Conservation (phyloP, 371 early-diverging fungal genomes). For the Haplosporangium sp. region DNA sequence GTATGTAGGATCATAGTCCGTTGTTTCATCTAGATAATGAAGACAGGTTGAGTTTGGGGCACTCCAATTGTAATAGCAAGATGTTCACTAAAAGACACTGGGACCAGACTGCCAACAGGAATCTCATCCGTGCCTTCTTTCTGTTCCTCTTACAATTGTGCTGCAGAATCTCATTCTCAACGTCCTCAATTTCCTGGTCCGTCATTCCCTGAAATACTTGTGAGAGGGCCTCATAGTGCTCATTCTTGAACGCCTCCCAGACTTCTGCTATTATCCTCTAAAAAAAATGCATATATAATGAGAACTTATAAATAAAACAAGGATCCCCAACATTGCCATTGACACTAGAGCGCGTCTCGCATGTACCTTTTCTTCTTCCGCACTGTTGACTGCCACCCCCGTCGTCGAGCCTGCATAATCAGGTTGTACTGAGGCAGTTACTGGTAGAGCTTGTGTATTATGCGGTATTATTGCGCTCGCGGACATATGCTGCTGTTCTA, state of each 20-base stretch:
- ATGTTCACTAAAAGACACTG: too few relatives aligned
- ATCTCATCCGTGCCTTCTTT: background rate
- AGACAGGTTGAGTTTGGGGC: too few relatives aligned
- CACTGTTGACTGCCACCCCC: background rate
- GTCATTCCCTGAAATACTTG: conserved; percentile 39
- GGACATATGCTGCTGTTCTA: background rate
- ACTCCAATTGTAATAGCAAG: too few relatives aligned
- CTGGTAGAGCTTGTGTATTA: background rate
- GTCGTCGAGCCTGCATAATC: background rate
- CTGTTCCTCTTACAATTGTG: conserved; percentile 23
- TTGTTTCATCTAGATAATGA: conserved; percentile 1
- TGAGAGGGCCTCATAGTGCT: conserved; percentile 27
- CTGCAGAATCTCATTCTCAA: conserved; percentile 45
- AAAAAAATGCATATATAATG: background rate
- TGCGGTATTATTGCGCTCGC: background rate
- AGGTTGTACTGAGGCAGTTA: background rate
- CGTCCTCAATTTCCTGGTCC: conserved; percentile 40
- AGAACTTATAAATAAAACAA: background rate
- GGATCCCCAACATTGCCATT: too few relatives aligned
- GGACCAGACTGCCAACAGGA: too few relatives aligned
- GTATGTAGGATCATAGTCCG: conserved; percentile 38
- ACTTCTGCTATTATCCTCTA: conserved; percentile 46
- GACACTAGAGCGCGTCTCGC: too few relatives aligned
- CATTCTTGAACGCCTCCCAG: conserved; percentile 45
- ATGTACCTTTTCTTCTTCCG: conserved; percentile 34